phyloP scores from a whole-genome alignment of 2,329 filamentous ascomycete species.

The Diaporthe aspalathi region DNA sequence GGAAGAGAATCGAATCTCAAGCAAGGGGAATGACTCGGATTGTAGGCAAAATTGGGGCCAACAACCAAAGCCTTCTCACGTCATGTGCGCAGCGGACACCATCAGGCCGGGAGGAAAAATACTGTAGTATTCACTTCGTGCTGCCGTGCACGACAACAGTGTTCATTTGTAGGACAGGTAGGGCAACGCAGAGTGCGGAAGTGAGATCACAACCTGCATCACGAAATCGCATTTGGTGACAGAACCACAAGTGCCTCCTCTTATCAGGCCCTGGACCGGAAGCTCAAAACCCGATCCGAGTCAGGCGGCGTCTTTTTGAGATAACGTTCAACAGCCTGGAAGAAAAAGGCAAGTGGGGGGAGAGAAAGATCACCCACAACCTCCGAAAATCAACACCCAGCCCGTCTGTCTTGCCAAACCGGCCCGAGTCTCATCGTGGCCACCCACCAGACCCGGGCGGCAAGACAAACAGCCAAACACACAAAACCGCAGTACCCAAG shows the following conservation, averaged over 20 bases:
- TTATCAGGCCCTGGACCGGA: background rate
- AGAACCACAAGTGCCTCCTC: background rate
- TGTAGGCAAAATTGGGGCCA: background rate
- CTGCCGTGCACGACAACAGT: background rate
- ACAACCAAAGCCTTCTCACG: background rate
- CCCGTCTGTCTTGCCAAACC: background rate
- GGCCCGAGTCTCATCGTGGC: too few relatives aligned
- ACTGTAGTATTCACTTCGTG: too few relatives aligned
- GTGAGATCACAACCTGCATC: background rate
- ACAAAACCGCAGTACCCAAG: background rate
- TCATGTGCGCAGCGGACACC: fast-evolving
- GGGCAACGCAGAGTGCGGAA: background rate
- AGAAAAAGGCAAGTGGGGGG: too few relatives aligned
- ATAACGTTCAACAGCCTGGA: background rate
- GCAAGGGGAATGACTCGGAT: conserved; percentile 4
- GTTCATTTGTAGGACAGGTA: background rate
- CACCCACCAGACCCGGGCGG: too few relatives aligned
- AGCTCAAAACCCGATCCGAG: background rate
- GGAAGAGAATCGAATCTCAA: too few relatives aligned
- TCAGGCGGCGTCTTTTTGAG: background rate
- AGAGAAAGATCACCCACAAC: background rate
- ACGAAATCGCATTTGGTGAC: background rate
- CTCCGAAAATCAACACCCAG: background rate
- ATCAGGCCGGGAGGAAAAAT: background rate
- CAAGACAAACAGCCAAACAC: too few relatives aligned